A percentile compares a stretch with the other conserved stretches of the same genome.
Evolutionary conservation across 176 grass and related monocot species (phyloP).

Genomic region (Raddia distichophylla): DNA sequence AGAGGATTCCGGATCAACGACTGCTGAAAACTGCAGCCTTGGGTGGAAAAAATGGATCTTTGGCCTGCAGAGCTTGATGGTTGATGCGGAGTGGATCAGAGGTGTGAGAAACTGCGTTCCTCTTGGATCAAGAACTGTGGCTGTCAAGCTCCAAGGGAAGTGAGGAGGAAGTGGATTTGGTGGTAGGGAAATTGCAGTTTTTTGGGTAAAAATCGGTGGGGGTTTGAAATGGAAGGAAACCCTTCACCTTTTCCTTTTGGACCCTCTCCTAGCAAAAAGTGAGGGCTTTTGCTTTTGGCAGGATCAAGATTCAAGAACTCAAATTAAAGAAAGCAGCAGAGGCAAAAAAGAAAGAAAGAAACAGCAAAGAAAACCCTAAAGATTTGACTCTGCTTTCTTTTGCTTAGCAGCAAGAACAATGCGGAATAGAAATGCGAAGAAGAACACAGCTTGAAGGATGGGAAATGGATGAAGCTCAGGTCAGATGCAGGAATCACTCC

Average conservation of each 20-base stretch:
- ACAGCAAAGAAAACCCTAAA: conserved; percentile 24
- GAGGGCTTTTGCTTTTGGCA: conserved; percentile 59
- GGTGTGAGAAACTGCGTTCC: background rate
- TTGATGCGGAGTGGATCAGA: conserved; percentile 7
- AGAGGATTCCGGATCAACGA: conserved; percentile 36
- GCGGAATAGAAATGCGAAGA: conserved; percentile 1
- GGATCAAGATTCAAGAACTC: conserved; percentile 72
- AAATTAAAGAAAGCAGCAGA: conserved; percentile 56
- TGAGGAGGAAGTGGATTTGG: background rate
- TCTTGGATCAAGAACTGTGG: conserved; percentile 26
- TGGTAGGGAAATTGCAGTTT: conserved; percentile 17
- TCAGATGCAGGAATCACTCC: conserved; percentile 43
- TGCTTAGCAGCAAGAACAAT: conserved; percentile 28
- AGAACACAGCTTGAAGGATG: conserved; percentile 6
- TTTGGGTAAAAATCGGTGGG: background rate
- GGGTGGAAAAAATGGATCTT: conserved; percentile 43
- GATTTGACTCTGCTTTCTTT: conserved; percentile 49
- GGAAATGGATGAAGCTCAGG: background rate
- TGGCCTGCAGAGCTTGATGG: background rate
- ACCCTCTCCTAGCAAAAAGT: conserved; percentile 38
- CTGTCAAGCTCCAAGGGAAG: background rate
- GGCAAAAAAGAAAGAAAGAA: conserved; percentile 17
- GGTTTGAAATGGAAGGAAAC: conserved; percentile 45
- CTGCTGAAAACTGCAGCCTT: conserved; percentile 29
- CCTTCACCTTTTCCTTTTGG: conserved; percentile 42